A percentile compares a stretch with the other conserved stretches of the same genome.
These are phyloP conservation scores for Ligustrum vulgare DNA, from an alignment of 257 asterid species.

Conservation along the genomic window DNA sequence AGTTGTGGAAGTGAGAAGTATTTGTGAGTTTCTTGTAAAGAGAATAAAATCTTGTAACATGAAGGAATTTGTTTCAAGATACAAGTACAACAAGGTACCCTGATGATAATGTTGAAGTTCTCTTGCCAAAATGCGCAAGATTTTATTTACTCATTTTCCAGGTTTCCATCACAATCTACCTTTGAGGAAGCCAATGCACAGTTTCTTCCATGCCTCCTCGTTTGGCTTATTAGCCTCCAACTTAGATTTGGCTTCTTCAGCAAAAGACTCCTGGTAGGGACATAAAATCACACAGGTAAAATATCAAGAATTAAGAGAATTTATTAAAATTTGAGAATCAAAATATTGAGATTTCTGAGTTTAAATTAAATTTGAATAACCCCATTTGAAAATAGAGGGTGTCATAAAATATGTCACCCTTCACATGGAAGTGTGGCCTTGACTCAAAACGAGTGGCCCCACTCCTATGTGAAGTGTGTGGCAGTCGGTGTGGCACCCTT, in stretches of 20 bases:
- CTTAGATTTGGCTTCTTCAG: slow-evolving; percentile 51
- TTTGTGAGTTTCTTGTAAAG: no score
- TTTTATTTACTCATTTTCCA: background rate
- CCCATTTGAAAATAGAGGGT: no score
- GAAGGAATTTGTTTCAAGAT: background rate
- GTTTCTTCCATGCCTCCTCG: slow-evolving; percentile 67
- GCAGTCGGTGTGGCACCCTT: no score
- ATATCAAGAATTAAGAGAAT: no score
- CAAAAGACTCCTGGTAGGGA: slow-evolving; percentile 49
- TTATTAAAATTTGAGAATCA: no score
- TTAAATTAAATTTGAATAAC: background rate
- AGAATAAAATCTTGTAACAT: background rate
- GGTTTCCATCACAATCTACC: slow-evolving; percentile 55
- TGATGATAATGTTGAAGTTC: background rate
- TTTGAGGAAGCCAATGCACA: slow-evolving; percentile 78
- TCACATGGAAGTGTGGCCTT: no score
- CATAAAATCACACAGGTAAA: no score
- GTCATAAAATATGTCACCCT: no score
- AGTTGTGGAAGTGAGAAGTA: no score
- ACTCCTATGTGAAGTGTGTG: no score
- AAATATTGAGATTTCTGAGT: no score
- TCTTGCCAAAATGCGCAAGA: slow-evolving; percentile 14
- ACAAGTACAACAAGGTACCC: background rate
- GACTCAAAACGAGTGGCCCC: no score
- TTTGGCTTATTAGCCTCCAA: slow-evolving; percentile 60